A percentile compares a stretch with the other conserved stretches of the same genome.
Conservation (phyloP, 1,284 basidiomycete genomes). For the Melampsora allii-populina region DNA sequence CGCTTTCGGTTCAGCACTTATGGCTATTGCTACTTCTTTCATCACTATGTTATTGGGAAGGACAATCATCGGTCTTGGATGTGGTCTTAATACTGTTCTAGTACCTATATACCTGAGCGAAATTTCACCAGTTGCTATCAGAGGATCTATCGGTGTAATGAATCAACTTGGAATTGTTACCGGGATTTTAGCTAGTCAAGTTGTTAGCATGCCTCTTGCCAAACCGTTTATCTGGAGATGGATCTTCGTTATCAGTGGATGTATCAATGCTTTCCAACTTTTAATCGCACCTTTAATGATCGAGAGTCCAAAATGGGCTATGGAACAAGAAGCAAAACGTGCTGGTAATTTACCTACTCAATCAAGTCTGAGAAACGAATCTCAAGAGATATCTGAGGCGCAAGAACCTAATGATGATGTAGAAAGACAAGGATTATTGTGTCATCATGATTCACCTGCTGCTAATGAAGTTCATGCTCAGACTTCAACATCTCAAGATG, state of each 20-base stretch:
- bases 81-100: conserved; percentile 80
- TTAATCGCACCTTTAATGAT: conserved; percentile 48
- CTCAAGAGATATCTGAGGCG: not conserved
- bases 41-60: conserved; percentile 44
- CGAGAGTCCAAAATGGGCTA: conserved; percentile 16
- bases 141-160: conserved; percentile 72
- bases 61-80: conserved; percentile 70
- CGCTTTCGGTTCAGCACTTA: conserved; percentile 24
- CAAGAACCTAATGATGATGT: not conserved
- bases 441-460: not conserved
- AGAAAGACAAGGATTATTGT: conserved; percentile 17
- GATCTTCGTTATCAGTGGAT: conserved; percentile 67
- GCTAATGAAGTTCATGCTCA: not conserved
- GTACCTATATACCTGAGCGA: conserved; percentile 79
- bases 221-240: conserved; percentile 68
- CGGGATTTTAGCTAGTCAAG: conserved; percentile 75
- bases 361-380: not conserved
- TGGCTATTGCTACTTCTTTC: conserved; percentile 17
- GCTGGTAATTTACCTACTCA: not conserved
- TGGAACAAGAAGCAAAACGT: conserved; percentile 5
- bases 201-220: conserved; percentile 63
- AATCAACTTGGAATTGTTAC: conserved; percentile 83
- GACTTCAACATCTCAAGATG: not conserved
- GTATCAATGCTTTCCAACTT: conserved; percentile 62
- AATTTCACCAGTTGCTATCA: conserved; percentile 68